Base-by-base conservation (phyloP, 2,329 filamentous ascomycete species). In the Arthrinium phaeospermum region DNA sequence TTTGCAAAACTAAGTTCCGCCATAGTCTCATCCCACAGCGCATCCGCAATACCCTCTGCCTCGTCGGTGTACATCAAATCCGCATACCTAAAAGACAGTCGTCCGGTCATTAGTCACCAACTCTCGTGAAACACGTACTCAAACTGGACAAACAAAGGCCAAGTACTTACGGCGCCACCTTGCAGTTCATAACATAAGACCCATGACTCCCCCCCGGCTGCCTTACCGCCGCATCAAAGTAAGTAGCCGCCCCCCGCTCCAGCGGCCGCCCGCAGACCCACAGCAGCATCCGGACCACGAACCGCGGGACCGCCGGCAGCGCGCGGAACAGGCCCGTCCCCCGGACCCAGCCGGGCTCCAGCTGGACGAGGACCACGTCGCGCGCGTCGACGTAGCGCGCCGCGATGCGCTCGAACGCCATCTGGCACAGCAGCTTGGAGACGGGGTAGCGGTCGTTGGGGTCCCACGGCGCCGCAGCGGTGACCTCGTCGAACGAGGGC, bases 11-110 rank as follows among this genome's bases (percentile, higher is more conserved):
- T 75, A 6, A 79, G 70, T 71, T 79, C 78, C 69, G 77, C 75
- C 74, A 79, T 71, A 10, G 78, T 79, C 69, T 79, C 78, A 68
- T 79, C 75, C 78, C 78, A 79, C 67, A 79, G 67, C 67, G 73
- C 73, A n/a, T 78, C 75, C 71, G 67, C 70, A 13, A 76, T 57
- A 12, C 71, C 69, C 2, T 72, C 70, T 3, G 77, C 77, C 51
- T 75, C 74, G 30, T 75, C 67, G 7, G 76, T 78, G 34, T 79
- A 79, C 24, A 76, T 10, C 0, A 77, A 47, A 44, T 67, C 44
- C 4, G 76, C 76, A 70, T 74, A 79, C 7, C 78, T 79, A 44
- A 19, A 44, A 44, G 19, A 44, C 30, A 27, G 14, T 12, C 46
- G 3, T 34, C 34, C 27, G 4, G 44, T 44, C 7, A 14, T 10